Percentiles rank a stretch among this genome's conserved stretches.
These are phyloP conservation scores for Francoa sonchifolia DNA, from an alignment of 441 rosid species.

Conservation along the genomic window DNA sequence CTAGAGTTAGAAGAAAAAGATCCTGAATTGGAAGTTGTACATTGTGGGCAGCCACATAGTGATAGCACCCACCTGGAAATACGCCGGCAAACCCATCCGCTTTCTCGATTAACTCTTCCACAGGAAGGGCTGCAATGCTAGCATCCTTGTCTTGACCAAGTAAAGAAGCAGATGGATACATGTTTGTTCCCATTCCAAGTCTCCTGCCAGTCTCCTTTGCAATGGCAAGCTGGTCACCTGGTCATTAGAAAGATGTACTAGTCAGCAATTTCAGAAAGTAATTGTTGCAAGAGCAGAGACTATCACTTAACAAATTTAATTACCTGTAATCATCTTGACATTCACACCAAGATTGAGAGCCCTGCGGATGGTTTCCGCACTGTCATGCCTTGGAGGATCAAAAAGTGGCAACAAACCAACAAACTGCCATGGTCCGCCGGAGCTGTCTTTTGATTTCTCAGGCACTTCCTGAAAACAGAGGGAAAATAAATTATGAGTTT, in stretches of 20 bases:
- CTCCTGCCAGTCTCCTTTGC: conserved; percentile 95
- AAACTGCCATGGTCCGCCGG: conserved; percentile 59
- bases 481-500: conserved; percentile 2
- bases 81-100: no score
- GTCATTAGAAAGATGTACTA: not conserved
- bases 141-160: conserved; percentile 70
- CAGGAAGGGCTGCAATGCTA: conserved; percentile 66
- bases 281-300: not conserved
- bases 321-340: conserved; percentile 97
- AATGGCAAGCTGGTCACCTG: conserved; percentile 91
- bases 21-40: not conserved
- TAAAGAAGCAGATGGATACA: conserved; percentile 87
- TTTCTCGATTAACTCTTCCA: conserved; percentile 87
- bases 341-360: conserved; percentile 90
- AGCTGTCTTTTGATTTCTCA: conserved; percentile 47
- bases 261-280: conserved; percentile 3
- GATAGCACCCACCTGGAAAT: conserved; percentile 52
- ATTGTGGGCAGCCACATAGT: not conserved
- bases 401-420: conserved; percentile 62
- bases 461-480: conserved; percentile 35
- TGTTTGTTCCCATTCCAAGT: no score
- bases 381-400: no score
- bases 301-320: not conserved
- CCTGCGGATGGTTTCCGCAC: no score
- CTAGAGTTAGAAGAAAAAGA: not conserved